Base-by-base conservation (phyloP, 768 basidiomycete genomes). In the Dacryopinax primogenitus region DNA sequence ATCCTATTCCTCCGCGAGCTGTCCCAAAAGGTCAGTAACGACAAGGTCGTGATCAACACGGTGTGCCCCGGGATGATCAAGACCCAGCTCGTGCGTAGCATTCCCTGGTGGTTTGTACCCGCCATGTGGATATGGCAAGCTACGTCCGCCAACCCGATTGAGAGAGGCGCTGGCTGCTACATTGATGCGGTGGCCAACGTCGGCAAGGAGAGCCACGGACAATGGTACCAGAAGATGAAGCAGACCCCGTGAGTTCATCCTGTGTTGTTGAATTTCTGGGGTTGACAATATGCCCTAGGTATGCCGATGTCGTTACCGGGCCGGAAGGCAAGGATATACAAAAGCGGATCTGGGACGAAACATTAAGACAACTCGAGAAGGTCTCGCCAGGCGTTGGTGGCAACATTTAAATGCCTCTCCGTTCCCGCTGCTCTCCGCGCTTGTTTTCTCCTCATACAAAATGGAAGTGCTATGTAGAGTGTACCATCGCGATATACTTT, bases 1-100 rank as follows among this genome's bases (percentile, higher is more conserved):
- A 30, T 58, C 26, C 32, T 58, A 23, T 58, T 58, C 51, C 51
- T 58, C 4, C 51, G 51, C 33, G 30, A 41, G 11, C 64, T 23
- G 47, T 45, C 39, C 66, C 45, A 30, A 33, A 58, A 21, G 26
- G 44, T 33, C 65, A 64, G 44, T n/a, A 44, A 34, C 36, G 18
- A 34, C 26, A 23, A 47, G 23, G 33, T 51, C 32, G 62, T 62
- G 61, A 44, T 58, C 51, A 58, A 58, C 18, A 58, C 3, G 9
- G 51, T 58, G 26, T 58, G 51, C 30, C 51, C 51, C 4, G 51
- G 51, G 9, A 58, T 58, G 26, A 58, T 58, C 51, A 58, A 58
- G 51, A 58, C 51, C 7, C 9, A 32, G 18, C 51, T 58, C 26
- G 6, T 15, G 3, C 51, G 51, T 26, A 3, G 18, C 26, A 30